Conservation (phyloP, 148 eudicot genomes). For the Fagopyrum homotropicum region DNA sequence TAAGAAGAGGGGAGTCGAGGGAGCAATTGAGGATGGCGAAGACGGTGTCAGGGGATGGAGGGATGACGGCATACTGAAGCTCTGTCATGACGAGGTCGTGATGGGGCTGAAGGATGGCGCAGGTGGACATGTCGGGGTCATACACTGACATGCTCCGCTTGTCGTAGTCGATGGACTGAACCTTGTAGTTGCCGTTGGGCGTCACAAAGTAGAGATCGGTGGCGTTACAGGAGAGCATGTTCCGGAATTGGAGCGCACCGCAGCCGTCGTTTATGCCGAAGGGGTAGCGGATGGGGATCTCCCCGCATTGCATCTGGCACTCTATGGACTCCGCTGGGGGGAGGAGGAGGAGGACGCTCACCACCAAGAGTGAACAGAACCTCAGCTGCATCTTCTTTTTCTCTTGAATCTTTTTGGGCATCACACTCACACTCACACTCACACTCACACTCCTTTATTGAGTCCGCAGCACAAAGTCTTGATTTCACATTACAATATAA, state of each 20-base stretch:
- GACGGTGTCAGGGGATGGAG: slow-evolving; percentile 73
- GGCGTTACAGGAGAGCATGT: slow-evolving; percentile 71
- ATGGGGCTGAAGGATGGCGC: slow-evolving; percentile 87
- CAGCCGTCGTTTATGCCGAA: slow-evolving; percentile 85
- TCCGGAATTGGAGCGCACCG: slow-evolving; percentile 68
- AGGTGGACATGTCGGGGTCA: slow-evolving; percentile 94
- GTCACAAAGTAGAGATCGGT: slow-evolving; percentile 56
- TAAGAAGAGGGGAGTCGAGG: slow-evolving; percentile 68
- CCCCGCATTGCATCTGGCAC: slow-evolving; percentile 70
- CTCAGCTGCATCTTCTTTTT: neutral
- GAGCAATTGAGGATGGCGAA: slow-evolving; percentile 87
- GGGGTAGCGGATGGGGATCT: slow-evolving; percentile 60
- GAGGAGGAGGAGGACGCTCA: slow-evolving; percentile 5
- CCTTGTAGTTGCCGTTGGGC: slow-evolving; percentile 82
- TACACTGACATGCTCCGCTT: slow-evolving; percentile 45
- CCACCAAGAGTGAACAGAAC: neutral
- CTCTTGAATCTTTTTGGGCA: neutral
- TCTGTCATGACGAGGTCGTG: slow-evolving; percentile 61
- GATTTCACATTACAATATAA: neutral
- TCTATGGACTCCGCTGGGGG: slow-evolving; percentile 8
- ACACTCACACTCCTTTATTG: too few relatives aligned
- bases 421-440: neutral
- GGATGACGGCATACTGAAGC: slow-evolving; percentile 62
- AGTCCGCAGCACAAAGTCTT: neutral
- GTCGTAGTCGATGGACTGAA: slow-evolving; percentile 66